Evolutionary conservation across 2,329 filamentous ascomycete genomes (phyloP), one percentile per base, ranked within the genome.

Genomic region (Tolypocladium endophyticum): DNA sequence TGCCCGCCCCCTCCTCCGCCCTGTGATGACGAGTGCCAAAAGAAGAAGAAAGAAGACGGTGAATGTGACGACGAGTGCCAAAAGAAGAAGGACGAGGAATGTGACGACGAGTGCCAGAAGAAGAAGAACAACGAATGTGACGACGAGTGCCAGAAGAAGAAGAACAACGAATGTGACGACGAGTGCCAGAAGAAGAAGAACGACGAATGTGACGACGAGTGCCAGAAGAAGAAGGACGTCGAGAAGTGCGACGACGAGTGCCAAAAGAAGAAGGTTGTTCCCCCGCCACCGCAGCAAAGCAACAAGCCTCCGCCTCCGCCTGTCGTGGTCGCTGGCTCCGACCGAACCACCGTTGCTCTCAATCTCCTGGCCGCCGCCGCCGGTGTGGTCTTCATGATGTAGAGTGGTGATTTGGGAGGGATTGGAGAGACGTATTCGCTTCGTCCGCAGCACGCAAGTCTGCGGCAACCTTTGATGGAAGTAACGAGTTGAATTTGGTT

Each of bases 301-400:
- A 11, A 28, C 55, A 55, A 55, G 47, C 28, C 47, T 33, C 28
- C 47, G 1, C 5, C 14, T 14, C 50, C 50, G 8, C 50, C 45
- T 6, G 56, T 59, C 36, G 50, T 56, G 35, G 61, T 65, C n/a
- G 65, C 57, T 30, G 66, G 65, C 57, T 63, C 65, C 39, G 62
- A 61, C 60, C 61, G 60, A 58, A 58, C 58, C 25, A 59, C 61
- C 4, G 58, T 60, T 33, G 63, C 62, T 20, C 57, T 61, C 61
- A 65, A 64, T 39, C 28, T 69, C 28, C 36, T 68, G n/a, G 65
- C 64, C 38, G 65, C 64, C 38, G 59, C 65, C 30, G 66, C 62
- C 14, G 66, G 63, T 58, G 56, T 68, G 47, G 58, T 61, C 38
- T 60, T 69, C 45, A 50, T 68, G 54, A 58, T 69, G 60, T 68